Percentiles rank a stretch among this genome's conserved stretches.
Evolutionary conservation across 1,139 yeast species (phyloP).

Genomic region (Debaryomyces sp.): DNA sequence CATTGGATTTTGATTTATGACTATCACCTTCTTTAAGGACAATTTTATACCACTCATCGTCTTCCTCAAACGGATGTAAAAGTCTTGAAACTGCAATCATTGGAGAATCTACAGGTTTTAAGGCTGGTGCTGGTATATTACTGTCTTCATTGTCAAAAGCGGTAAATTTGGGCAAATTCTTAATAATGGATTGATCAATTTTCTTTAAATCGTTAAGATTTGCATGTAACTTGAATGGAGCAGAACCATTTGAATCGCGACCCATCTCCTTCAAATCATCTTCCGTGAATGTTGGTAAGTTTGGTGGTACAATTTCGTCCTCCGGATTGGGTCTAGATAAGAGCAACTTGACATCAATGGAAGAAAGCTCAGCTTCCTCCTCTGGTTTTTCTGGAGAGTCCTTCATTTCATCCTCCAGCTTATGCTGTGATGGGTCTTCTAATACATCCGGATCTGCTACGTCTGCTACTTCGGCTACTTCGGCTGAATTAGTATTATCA

Average conservation of each 20-base stretch:
- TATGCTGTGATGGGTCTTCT: neutral
- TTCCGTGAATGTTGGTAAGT: slow-evolving; percentile 26
- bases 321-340: slow-evolving; percentile 29
- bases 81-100: slow-evolving; percentile 55
- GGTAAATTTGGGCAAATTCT: slow-evolving; percentile 55
- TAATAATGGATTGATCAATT: slow-evolving; percentile 56
- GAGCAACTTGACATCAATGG: slow-evolving; percentile 33
- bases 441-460: neutral
- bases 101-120: slow-evolving; percentile 29
- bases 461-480: neutral
- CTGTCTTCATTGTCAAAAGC: slow-evolving; percentile 48
- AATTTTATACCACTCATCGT: slow-evolving; percentile 63
- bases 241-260: neutral
- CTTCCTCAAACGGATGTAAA: slow-evolving; percentile 62
- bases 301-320: slow-evolving; percentile 26
- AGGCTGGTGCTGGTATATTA: slow-evolving; percentile 19
- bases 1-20: slow-evolving; percentile 11
- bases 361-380: slow-evolving; percentile 10
- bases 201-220: slow-evolving; percentile 54
- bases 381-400: slow-evolving; percentile 1
- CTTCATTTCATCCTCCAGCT: neutral
- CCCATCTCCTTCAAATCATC: slow-evolving; percentile 21
- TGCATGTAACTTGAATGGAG: slow-evolving; percentile 60
- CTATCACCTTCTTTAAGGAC: slow-evolving; percentile 51
- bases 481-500: too few species aligned